A percentile compares a stretch with the other conserved stretches of the same genome.
phyloP scores from a whole-genome alignment of 371 early-diverging fungal species.

The Mucor plumbeus region DNA sequence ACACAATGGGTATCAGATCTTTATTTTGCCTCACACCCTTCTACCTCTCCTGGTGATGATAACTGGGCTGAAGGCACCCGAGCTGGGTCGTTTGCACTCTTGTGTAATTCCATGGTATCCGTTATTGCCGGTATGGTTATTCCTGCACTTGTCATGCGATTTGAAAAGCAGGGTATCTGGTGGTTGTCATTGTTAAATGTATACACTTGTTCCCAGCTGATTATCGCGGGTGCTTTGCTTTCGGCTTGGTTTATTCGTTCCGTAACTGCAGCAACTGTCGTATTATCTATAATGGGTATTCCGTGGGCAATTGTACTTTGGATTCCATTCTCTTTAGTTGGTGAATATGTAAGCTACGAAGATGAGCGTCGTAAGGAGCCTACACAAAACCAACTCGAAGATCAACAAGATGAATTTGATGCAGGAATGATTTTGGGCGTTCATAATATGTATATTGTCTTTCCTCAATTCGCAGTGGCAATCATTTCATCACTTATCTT shows the following conservation, averaged over 20 bases:
- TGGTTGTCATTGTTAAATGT: constrained; percentile 56
- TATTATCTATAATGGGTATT: constrained; percentile 71
- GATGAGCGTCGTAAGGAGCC: constrained; percentile 38
- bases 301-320: constrained; percentile 81
- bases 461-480: constrained; percentile 73
- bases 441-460: constrained; percentile 81
- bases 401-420: constrained; percentile 38
- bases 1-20: constrained; percentile 67
- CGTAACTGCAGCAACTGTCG: constrained; percentile 55
- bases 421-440: constrained; percentile 78
- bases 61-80: constrained; percentile 61
- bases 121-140: constrained; percentile 62
- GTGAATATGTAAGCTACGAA: constrained; percentile 67
- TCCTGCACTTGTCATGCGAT: constrained; percentile 52
- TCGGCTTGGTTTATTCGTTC: constrained; percentile 61
- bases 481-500: constrained; percentile 58
- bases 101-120: constrained; percentile 70
- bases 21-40: constrained; percentile 47
- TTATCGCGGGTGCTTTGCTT: constrained; percentile 60
- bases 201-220: constrained; percentile 63
- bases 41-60: constrained; percentile 22
- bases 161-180: constrained; percentile 23
- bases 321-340: constrained; percentile 82
- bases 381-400: constrained; percentile 8
- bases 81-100: constrained; percentile 75